Percentiles rank a stretch among this genome's conserved stretches.
Conservation (phyloP, 208 protist species). For the Jaenimonas drosophilae region DNA sequence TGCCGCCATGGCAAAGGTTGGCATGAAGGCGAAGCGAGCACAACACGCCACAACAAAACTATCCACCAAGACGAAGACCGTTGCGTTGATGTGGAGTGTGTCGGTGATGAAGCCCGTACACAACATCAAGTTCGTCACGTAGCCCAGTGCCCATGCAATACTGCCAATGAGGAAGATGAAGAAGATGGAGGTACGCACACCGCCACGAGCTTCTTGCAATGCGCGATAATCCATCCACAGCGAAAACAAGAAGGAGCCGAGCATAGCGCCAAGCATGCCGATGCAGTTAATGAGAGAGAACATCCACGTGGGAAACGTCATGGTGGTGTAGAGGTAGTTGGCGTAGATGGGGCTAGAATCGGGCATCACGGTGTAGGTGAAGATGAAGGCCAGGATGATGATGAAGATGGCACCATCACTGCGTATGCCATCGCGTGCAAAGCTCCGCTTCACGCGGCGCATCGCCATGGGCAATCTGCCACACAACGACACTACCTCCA, state of each 20-base stretch:
- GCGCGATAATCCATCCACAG: conserved; percentile 25
- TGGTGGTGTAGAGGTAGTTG: conserved; percentile 29
- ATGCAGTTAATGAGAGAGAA: conserved; percentile 25
- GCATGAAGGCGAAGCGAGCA: conserved; percentile 43
- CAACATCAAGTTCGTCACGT: conserved; percentile 27
- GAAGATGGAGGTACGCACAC: conserved; percentile 13
- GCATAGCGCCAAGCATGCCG: conserved; percentile 21
- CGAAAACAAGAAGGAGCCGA: conserved; percentile 30
- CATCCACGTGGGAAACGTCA: conserved; percentile 22
- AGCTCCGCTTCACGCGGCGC: conserved; percentile 5
- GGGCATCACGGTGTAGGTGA: conserved; percentile 33
- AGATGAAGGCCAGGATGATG: conserved; percentile 29
- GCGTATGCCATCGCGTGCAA: conserved; percentile 5
- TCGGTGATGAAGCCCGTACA: conserved; percentile 21
- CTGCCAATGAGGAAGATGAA: conserved; percentile 36
- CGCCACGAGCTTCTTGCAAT: conserved; percentile 9
- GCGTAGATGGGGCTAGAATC: conserved; percentile 23
- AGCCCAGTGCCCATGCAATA: conserved; percentile 25
- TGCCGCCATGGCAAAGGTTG: conserved; percentile 29
- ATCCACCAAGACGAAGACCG: conserved; percentile 25
- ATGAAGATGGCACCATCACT: conserved; percentile 20
- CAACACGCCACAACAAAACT: conserved; percentile 27
- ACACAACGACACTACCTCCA: conserved; percentile 4
- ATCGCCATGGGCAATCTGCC: background rate
- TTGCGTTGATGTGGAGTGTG: conserved; percentile 10